Evolutionary conservation across 352 stramenopile species (phyloP), one percentile per base, ranked within the genome.

Genomic region (Phytophthora citricola): DNA sequence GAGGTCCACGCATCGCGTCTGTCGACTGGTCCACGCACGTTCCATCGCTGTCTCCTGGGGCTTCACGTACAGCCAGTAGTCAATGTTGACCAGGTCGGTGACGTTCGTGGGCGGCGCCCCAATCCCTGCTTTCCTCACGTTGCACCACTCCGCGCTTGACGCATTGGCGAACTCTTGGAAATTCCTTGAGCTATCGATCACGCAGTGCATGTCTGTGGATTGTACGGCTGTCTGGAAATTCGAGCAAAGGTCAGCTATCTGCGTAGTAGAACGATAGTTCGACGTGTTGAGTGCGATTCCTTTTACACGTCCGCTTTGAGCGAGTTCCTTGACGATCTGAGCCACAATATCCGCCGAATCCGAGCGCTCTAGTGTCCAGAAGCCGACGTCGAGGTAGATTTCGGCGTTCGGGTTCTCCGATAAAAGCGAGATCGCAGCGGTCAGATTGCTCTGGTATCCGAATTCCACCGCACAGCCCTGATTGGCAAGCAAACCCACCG

Each of bases 231-330:
- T 58, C 63, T 91, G 80, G 68, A 91, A 93, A 44, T 69, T 88
- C 5, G 51, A 40, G 43, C 85, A 93, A 10, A 89, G 51, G 9
- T 66, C 44, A 5, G 74, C 46, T 0, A 93, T 76, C 34, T 89
- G 55, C 11, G 47, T 58, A 7, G 73, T 90, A 2, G 81, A 80
- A 31, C 78, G 83, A 53, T 91, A 93, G 75, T 93, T 91, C 47
- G 81, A 89, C 9, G 85, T 91, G 76, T 93, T 93, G 65, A 93
- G 73, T 27, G 83, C 69, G 58, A 93, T 91, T 11, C 85, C 85
- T 51, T 90, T 88, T 26, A 93, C 44, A 11, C 69, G 53, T 1
- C 75, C 76, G 14, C 66, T 49, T 4, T 67, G 15, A 0, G 53
- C 38, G 17, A 93, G 71, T 29, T 83, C 47, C 64, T 86, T 83